Evolutionary conservation across 768 basidiomycete species (phyloP).

Genomic region (Harrya chromipes): DNA sequence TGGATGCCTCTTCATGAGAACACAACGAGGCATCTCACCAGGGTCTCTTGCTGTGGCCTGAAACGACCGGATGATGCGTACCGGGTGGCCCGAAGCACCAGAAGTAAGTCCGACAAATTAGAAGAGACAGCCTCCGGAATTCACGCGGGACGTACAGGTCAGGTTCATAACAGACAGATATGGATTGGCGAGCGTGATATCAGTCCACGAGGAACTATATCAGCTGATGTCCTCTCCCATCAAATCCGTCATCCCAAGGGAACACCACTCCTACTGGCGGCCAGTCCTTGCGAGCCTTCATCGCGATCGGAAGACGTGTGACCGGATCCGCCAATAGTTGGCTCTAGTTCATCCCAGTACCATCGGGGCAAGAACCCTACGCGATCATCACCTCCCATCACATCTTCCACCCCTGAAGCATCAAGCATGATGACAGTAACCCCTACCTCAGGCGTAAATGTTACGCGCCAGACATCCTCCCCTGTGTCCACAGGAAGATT

Average conservation of each 20-base stretch:
- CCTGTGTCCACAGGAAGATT: conserved; percentile 25
- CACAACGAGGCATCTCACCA: conserved; percentile 4
- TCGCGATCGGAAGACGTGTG: conserved; percentile 6
- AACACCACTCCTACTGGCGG: conserved; percentile 2
- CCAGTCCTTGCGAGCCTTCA: conserved; percentile 3
- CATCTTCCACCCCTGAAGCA: conserved; percentile 49
- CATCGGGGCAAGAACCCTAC: conserved; percentile 77
- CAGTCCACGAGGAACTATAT: conserved; percentile 11
- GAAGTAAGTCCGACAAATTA: conserved; percentile 25
- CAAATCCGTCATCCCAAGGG: conserved; percentile 23
- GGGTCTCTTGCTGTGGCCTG: conserved; percentile 6
- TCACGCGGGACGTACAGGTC: conserved; percentile 27
- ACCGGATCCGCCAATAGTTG: conserved; percentile 1
- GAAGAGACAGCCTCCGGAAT: conserved; percentile 20
- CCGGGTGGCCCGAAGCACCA: conserved; percentile 20
- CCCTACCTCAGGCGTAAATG: conserved; percentile 58
- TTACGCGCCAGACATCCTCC: conserved; percentile 65
- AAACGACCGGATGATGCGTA: conserved; percentile 7
- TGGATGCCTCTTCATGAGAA: conserved; percentile 6
- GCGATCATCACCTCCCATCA: conserved; percentile 63
- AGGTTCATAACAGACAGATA: conserved; percentile 11
- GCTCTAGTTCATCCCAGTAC: conserved; percentile 47
- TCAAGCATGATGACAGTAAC: conserved; percentile 50
- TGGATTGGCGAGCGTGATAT: conserved; percentile 10
- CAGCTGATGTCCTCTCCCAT: conserved; percentile 20